Evolutionary conservation across 1,284 basidiomycete species (phyloP), one percentile per base, ranked within the genome.

Genomic region (Marasmius sp.): DNA sequence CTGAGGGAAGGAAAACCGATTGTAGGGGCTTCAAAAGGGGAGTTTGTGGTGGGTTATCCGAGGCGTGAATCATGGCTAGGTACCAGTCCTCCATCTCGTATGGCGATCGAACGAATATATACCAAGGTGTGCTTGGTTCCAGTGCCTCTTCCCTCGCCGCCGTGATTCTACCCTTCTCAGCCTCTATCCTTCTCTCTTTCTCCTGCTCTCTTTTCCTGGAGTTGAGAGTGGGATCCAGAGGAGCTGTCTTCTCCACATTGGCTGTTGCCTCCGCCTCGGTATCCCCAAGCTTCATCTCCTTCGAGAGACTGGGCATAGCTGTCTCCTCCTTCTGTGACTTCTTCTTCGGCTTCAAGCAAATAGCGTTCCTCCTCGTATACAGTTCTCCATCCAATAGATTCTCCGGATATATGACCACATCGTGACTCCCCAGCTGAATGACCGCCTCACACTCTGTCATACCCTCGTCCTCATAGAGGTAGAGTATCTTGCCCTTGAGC

Each of bases 1-100:
- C 94, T 6, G 81, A 75, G 2, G 86, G 79, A 57, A 83, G 81
- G 77, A 95, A 98, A 36, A 97, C 82, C 27, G 81, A 74, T 57
- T 74, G 78, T 56, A 88, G 79, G 4, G 88, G 85, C 5, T 73
- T 70, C 27, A 90, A 81, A 5, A 80, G 85, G 1, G 81, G 83
- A 18, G 78, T 83, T 67, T 84, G 82, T 10, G 85, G 73, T 34
- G 86, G 82, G 64, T 88, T 70, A 73, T 84, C 82, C 61, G 85
- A 91, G 67, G 78, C 90, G 58, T 93, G 88, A n/a, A 95, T 75
- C 56, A 98, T 82, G 0, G 94, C 84, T 53, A 95, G 81, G 73
- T 97, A 98, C 95, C 96, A 98, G 74, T 98, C 95, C 76, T 98
- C 92, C 92, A 94, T 93, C 72, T 94, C 91, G 62, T 88, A 80